A percentile compares a stretch with the other conserved stretches of the same genome.
These are phyloP conservation scores for Taiwanofungus camphoratus DNA, from an alignment of 1,284 basidiomycete genomes.

Conservation along the genomic window DNA sequence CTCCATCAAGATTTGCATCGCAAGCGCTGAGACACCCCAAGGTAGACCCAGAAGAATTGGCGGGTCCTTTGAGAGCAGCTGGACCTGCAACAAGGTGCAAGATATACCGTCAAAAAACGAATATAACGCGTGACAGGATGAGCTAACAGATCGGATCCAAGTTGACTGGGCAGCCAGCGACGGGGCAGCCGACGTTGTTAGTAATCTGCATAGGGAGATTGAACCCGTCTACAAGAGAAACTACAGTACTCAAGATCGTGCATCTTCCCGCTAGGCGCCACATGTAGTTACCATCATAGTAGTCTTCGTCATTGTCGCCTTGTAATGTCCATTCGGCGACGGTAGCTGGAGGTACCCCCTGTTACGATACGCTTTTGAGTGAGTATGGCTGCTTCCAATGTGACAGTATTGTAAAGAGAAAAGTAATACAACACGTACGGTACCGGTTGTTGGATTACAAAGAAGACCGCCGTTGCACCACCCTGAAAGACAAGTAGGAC, in stretches of 20 bases:
- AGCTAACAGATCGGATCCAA: slow-evolving; percentile 33
- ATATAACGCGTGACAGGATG: neutral
- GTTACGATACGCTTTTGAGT: no score
- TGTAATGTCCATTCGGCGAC: slow-evolving; percentile 40
- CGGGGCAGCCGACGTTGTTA: slow-evolving; percentile 32
- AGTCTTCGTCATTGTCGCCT: slow-evolving; percentile 28
- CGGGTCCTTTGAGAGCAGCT: slow-evolving; percentile 24
- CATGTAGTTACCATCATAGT: slow-evolving; percentile 31
- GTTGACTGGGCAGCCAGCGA: slow-evolving; percentile 38
- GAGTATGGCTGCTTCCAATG: no score
- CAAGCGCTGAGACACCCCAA: slow-evolving; percentile 43
- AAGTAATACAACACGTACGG: no score
- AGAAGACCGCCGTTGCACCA: slow-evolving; percentile 43
- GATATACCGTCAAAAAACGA: neutral
- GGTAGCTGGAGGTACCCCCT: slow-evolving; percentile 39
- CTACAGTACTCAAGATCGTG: slow-evolving; percentile 9
- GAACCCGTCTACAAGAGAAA: slow-evolving; percentile 37
- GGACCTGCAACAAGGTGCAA: slow-evolving; percentile 25
- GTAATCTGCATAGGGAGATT: slow-evolving; percentile 38
- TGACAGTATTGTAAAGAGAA: no score
- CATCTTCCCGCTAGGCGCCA: neutral
- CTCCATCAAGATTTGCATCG: slow-evolving; percentile 33
- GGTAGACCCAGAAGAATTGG: slow-evolving; percentile 31
- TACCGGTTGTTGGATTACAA: slow-evolving; percentile 33
- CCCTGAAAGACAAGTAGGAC: slow-evolving; percentile 37